phyloP scores from a whole-genome alignment of 768 basidiomycete species.

The Termitomyces sp. region DNA sequence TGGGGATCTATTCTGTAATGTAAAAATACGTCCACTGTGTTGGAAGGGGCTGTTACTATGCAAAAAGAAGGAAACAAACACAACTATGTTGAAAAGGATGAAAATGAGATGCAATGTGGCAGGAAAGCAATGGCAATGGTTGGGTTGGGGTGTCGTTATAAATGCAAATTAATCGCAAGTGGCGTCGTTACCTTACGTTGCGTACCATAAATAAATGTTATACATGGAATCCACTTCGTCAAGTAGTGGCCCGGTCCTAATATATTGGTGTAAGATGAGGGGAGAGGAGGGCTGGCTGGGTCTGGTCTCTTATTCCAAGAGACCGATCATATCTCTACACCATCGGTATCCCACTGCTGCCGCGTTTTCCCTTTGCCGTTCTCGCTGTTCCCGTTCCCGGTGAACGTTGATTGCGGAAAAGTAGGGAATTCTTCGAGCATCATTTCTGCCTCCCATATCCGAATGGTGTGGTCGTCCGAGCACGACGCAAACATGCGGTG shows the following conservation, averaged over 20 bases:
- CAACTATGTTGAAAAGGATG: slow-evolving; percentile 13
- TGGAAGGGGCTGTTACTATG: slow-evolving; percentile 19
- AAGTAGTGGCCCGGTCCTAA: background rate
- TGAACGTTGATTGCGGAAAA: slow-evolving; percentile 15
- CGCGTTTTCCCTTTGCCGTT: slow-evolving; percentile 64
- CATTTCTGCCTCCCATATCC: slow-evolving; percentile 74
- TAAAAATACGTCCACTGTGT: slow-evolving; percentile 18
- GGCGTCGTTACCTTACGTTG: background rate
- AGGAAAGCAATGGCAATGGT: slow-evolving; percentile 6
- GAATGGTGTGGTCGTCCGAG: slow-evolving; percentile 87
- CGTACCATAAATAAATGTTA: slow-evolving; percentile 1
- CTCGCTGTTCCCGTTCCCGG: slow-evolving; percentile 53
- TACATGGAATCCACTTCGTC: slow-evolving; percentile 3
- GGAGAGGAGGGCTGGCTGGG: background rate
- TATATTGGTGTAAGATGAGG: background rate
- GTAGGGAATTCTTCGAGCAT: slow-evolving; percentile 14
- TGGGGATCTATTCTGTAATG: slow-evolving; percentile 17
- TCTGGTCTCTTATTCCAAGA: background rate
- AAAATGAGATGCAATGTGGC: slow-evolving; percentile 13
- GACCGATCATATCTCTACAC: slow-evolving; percentile 14
- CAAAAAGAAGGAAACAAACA: slow-evolving; percentile 16
- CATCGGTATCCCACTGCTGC: slow-evolving; percentile 36
- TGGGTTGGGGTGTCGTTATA: slow-evolving; percentile 4
- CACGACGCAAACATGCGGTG: slow-evolving; percentile 94
- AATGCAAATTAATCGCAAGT: slow-evolving; percentile 9